These are phyloP conservation scores for Cryptococcus sp. DNA, from an alignment of 1,284 basidiomycete species.

Conservation along the genomic window DNA sequence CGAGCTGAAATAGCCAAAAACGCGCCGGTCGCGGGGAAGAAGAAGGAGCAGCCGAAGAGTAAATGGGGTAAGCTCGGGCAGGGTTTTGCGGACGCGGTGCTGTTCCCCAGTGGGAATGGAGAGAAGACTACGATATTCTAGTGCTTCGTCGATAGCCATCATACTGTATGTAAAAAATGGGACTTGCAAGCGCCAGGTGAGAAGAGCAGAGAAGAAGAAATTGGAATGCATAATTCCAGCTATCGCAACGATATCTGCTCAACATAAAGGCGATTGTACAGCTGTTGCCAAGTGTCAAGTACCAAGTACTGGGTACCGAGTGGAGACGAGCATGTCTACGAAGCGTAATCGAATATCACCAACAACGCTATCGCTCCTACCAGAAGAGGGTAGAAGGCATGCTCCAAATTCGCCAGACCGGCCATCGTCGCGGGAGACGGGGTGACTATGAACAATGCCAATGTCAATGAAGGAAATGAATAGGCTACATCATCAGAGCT, in stretches of 20 bases:
- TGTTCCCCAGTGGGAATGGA: constrained; percentile 27
- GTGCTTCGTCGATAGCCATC: no score
- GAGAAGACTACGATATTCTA: constrained; percentile 12
- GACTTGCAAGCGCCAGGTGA: not conserved
- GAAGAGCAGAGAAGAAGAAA: not conserved
- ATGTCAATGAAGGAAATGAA: no score
- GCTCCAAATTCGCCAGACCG: constrained; percentile 41
- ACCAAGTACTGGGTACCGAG: not conserved
- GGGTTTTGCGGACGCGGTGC: constrained; percentile 34
- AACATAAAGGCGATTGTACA: no score
- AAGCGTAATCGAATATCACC: constrained; percentile 48
- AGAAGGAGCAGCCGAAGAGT: not conserved
- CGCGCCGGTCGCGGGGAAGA: not conserved
- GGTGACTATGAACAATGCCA: no score
- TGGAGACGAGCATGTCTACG: constrained; percentile 7
- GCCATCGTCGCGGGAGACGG: constrained; percentile 7
- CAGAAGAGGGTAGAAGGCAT: constrained; percentile 46
- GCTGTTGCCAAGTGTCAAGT: no score
- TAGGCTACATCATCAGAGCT: no score
- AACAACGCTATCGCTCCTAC: constrained; percentile 48
- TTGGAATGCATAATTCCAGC: not conserved
- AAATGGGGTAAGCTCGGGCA: constrained; percentile 35
- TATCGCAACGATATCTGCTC: not conserved
- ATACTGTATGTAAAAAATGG: not conserved
- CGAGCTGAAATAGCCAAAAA: constrained; percentile 21